Evolutionary conservation across 2,329 filamentous ascomycete species (phyloP).

Genomic region (Apiospora marii): DNA sequence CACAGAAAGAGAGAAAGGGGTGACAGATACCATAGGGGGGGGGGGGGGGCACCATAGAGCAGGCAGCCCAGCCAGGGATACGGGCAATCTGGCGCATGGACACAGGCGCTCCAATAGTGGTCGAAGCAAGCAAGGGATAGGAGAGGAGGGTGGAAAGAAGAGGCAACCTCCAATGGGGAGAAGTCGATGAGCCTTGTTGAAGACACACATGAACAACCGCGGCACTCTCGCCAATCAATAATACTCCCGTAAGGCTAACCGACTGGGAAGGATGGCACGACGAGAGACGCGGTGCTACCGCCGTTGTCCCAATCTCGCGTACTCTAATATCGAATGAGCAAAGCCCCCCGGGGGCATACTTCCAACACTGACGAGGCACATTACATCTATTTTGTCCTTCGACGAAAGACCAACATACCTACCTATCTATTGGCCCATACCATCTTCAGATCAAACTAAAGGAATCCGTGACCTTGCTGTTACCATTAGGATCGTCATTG

Average conservation of each 20-base stretch:
- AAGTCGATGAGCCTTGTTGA: not conserved
- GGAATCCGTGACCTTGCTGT: not conserved
- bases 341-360: not conserved
- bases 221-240: not conserved
- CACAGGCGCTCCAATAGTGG: not conserved
- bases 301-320: not conserved
- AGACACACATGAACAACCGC: not conserved
- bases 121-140: not conserved
- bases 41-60: not conserved
- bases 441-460: not conserved
- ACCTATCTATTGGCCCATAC: not conserved
- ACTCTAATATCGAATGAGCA: not conserved
- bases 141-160: not conserved
- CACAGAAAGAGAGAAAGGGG: not conserved
- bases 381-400: not conserved
- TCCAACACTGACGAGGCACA: not conserved
- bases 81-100: not conserved
- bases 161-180: not conserved
- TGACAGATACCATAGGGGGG: not conserved
- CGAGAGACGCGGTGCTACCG: constrained; percentile 4
- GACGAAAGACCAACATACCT: not conserved
- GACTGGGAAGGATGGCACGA: not conserved
- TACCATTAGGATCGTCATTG: not conserved
- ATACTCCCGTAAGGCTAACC: not conserved
- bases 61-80: constrained; percentile 1